Base-by-base conservation (phyloP, 257 asterid genomes). In the Rubia yunnanensis region DNA sequence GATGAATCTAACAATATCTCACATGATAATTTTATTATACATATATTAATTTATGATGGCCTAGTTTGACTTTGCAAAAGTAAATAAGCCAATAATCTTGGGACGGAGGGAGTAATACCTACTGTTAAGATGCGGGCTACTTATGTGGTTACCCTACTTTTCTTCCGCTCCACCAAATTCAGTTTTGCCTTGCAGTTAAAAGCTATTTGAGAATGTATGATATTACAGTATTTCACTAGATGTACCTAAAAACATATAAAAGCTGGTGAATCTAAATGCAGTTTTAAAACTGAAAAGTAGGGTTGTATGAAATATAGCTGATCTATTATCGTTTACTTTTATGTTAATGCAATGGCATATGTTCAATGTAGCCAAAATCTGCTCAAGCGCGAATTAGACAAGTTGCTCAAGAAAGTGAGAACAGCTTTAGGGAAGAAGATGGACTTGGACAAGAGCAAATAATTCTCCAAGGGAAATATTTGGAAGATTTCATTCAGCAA, bases 401-500 rank as follows among this genome's bases (percentile, higher is more conserved):
- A 73, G 79, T 65, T 69, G 81, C 83, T 71, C 83, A 74, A 65
- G 97, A 85, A 65, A 82, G 81, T 68, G 89, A 81, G 62, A 32
- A 66, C 66, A 64, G 65, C 66, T 50, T 65, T 31, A 79, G 72
- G 80, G 85, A 78, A 66, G 92, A 84, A 41, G 95, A 85, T 64
- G 77, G 73, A 65, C 48, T 53, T 57, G 67, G 66, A 28, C n/a
- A 77, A 3, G 91, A 83, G 81, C 79, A 72, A 68, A 80, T 74
- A 77, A 83, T 78, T 68, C 73, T 67, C 32, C 81, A 75, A 23
- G 70, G 30, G 35, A 64, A 64, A 48, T 48, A 20, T 48, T 55
- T 64, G 41, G 75, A 71, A 30, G 70, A 64, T 65, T 10, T 36
- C 53, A 10, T 64, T 26, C 70, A 56, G 31, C 61, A 35, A 8